phyloP scores from a whole-genome alignment of 2,329 filamentous ascomycete species.

The Phaeoacremonium minimum region DNA sequence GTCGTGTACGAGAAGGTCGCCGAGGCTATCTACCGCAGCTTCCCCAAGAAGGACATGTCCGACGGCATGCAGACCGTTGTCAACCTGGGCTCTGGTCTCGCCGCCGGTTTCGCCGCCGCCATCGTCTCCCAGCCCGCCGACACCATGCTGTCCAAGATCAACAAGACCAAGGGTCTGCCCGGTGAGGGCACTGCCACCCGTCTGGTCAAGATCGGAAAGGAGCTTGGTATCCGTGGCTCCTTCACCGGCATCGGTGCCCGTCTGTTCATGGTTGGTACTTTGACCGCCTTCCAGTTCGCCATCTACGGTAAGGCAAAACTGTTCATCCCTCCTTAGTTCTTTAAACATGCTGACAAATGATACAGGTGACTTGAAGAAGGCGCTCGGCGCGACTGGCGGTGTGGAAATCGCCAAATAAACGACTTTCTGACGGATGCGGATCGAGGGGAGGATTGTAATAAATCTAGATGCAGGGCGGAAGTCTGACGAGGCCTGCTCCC shows the following conservation, averaged over 20 bases:
- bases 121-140: slow-evolving; percentile 71
- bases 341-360: not conserved
- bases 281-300: slow-evolving; percentile 67
- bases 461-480: no score
- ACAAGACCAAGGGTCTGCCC: slow-evolving; percentile 68
- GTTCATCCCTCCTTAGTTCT: not conserved
- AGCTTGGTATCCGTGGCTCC: slow-evolving; percentile 63
- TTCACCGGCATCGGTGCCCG: slow-evolving; percentile 66
- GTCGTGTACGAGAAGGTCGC: slow-evolving; percentile 17
- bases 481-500: no score
- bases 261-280: slow-evolving; percentile 64
- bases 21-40: slow-evolving; percentile 13
- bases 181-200: slow-evolving; percentile 65
- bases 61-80: slow-evolving; percentile 44
- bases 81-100: slow-evolving; percentile 67
- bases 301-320: slow-evolving; percentile 51
- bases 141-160: slow-evolving; percentile 76
- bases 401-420: slow-evolving; percentile 61
- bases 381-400: slow-evolving; percentile 68
- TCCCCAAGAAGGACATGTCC: slow-evolving; percentile 18
- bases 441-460: no score
- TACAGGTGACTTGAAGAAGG: slow-evolving; percentile 55
- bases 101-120: slow-evolving; percentile 70
- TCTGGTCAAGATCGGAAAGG: slow-evolving; percentile 67
- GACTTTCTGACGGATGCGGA: no score